These are phyloP conservation scores for Annona squamosa DNA, from an alignment of 164 flowering plant species.

Conservation along the genomic window DNA sequence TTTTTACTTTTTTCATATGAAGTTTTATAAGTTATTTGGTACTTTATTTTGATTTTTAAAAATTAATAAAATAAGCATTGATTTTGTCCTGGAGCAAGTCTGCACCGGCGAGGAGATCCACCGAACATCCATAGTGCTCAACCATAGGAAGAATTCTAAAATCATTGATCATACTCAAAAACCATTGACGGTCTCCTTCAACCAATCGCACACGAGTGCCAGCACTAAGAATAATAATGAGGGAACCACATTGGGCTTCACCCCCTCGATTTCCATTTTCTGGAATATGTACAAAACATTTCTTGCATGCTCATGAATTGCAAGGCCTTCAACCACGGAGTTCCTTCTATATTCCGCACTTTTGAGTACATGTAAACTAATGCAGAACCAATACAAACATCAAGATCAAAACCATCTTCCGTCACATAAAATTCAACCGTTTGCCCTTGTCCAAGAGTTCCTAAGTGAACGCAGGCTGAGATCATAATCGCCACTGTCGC, in stretches of 20 bases:
- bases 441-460: conserved; percentile 61
- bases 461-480: conserved; percentile 83
- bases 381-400: conserved; percentile 73
- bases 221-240: conserved; percentile 58
- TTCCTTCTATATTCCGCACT: conserved; percentile 73
- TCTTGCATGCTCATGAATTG: conserved; percentile 51
- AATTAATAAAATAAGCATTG: too few species aligned
- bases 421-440: conserved; percentile 40
- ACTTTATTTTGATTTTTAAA: too few species aligned
- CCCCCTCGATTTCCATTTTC: conserved; percentile 41
- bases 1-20: too few species aligned
- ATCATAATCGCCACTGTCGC: conserved; percentile 60
- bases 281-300: conserved; percentile 53
- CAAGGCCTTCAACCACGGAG: conserved; percentile 63
- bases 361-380: conserved; percentile 85
- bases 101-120: conserved; percentile 63
- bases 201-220: conserved; percentile 72
- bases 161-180: conserved; percentile 43
- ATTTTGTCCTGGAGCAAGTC: conserved; percentile 9
- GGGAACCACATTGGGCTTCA: conserved; percentile 59
- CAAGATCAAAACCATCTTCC: conserved; percentile 38
- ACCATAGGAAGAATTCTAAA: conserved; percentile 41
- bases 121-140: conserved; percentile 80
- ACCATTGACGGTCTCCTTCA: conserved; percentile 49
- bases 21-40: too few species aligned